A percentile compares a stretch with the other conserved stretches of the same genome.
Evolutionary conservation across 306 rosid genomes (phyloP).

Genomic region (Glycyrrhiza uralensis): DNA sequence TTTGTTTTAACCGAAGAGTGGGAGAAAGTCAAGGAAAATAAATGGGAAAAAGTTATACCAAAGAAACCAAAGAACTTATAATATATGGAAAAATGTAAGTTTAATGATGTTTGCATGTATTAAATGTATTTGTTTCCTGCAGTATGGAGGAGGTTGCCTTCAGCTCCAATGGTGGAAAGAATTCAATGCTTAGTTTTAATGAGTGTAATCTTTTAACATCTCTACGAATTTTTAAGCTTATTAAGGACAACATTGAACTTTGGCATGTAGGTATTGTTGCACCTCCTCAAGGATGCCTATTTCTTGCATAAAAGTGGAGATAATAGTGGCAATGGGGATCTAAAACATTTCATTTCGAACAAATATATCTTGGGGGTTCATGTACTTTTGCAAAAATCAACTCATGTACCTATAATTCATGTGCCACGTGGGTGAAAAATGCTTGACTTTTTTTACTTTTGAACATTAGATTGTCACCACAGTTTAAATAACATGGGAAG

Average conservation of each 20-base stretch:
- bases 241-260: constrained; percentile 23
- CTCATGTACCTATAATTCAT: constrained; percentile 68
- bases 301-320: constrained; percentile 64
- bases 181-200: constrained; percentile 68
- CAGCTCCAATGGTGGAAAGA: constrained; percentile 91
- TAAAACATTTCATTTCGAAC: constrained; percentile 61
- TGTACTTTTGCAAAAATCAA: constrained; percentile 71
- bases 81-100: no score
- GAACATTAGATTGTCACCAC: constrained; percentile 3
- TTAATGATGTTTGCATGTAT: constrained; percentile 7
- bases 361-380: constrained; percentile 73
- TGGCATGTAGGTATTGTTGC: constrained; percentile 71
- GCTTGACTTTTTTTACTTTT: constrained; percentile 16
- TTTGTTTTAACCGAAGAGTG: no score
- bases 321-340: constrained; percentile 46
- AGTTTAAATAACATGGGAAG: not conserved
- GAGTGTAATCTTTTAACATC: constrained; percentile 8
- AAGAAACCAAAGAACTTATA: no score
- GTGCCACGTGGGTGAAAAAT: constrained; percentile 58
- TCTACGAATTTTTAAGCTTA: constrained; percentile 6
- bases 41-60: no score
- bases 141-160: constrained; percentile 79
- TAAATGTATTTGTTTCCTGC: constrained; percentile 31
- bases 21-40: no score
- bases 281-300: constrained; percentile 80